A percentile compares a stretch with the other conserved stretches of the same genome.
Evolutionary conservation across 371 early-diverging fungal species (phyloP).

Genomic region (Circinella umbellata): DNA sequence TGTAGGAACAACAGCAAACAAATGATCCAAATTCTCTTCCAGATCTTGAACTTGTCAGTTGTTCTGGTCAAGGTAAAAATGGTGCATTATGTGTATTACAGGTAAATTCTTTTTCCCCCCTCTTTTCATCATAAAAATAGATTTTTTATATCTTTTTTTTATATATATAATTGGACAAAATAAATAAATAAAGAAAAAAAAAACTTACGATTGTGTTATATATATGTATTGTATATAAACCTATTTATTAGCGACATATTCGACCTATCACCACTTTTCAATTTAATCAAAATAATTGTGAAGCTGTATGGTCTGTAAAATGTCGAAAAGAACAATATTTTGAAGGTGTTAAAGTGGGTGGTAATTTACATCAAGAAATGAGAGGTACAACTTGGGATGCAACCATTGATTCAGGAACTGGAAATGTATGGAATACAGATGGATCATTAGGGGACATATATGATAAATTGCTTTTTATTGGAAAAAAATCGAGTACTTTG

Average conservation of each 20-base stretch:
- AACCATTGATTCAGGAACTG: neutral
- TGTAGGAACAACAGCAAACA: slow-evolving; percentile 6
- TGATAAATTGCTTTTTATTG: slow-evolving; percentile 76
- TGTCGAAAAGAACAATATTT: slow-evolving; percentile 58
- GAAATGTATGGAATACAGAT: slow-evolving; percentile 22
- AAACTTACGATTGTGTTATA: no score
- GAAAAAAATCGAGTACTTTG: slow-evolving; percentile 67
- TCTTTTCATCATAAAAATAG: neutral
- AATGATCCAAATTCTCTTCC: slow-evolving; percentile 26
- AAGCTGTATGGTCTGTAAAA: slow-evolving; percentile 71
- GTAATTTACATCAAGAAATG: slow-evolving; percentile 28
- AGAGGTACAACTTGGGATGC: slow-evolving; percentile 17
- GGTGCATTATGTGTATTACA: slow-evolving; percentile 85
- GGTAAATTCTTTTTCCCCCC: neutral
- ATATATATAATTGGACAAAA: neutral
- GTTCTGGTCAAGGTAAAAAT: slow-evolving; percentile 77
- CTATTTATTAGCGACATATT: slow-evolving; percentile 64
- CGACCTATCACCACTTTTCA: slow-evolving; percentile 76
- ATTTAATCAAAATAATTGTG: slow-evolving; percentile 69
- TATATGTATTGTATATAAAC: neutral
- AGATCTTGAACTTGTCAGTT: slow-evolving; percentile 83
- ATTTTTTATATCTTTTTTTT: neutral
- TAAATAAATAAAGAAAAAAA: neutral
- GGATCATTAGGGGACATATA: slow-evolving; percentile 23
- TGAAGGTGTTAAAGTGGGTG: slow-evolving; percentile 50